Conservation (phyloP, 2,329 filamentous ascomycete species). For the Cladosporium austrohemisphaericum region DNA sequence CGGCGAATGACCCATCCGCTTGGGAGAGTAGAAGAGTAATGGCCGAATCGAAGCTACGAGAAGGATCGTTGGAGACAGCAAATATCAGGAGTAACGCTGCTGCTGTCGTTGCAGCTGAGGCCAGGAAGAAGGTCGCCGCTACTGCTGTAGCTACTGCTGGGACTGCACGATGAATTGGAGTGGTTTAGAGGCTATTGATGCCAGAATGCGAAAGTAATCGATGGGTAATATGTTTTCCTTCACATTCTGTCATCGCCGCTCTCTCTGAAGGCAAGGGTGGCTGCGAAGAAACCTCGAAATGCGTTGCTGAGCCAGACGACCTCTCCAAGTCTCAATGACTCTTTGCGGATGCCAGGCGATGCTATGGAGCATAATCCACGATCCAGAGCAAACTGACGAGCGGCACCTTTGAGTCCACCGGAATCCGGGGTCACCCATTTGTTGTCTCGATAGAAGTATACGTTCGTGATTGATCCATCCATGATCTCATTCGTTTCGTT, state of each 20-base stretch:
- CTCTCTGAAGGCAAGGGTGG: conserved; percentile 16
- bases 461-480: conserved; percentile 76
- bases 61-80: background rate
- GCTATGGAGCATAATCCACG: conserved; percentile 64
- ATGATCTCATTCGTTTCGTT: conserved; percentile 66
- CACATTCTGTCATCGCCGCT: too few species aligned
- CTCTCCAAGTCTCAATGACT: conserved; percentile 66
- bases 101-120: background rate
- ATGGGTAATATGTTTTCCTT: too few species aligned
- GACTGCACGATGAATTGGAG: background rate
- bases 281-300: conserved; percentile 65
- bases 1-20: background rate
- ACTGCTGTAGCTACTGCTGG: background rate
- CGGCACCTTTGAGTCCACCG: conserved; percentile 80
- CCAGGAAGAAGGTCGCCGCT: background rate
- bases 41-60: background rate
- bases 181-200: background rate
- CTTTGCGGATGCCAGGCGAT: conserved; percentile 47
- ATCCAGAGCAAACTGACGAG: conserved; percentile 76
- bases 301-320: conserved; percentile 87
- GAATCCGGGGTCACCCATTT: conserved; percentile 78
- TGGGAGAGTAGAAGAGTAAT: conserved; percentile 1
- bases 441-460: conserved; percentile 71
- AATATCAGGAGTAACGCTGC: background rate
- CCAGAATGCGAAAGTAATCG: too few species aligned